phyloP scores from a whole-genome alignment of 805 yeast species.

The Candida maesae region DNA sequence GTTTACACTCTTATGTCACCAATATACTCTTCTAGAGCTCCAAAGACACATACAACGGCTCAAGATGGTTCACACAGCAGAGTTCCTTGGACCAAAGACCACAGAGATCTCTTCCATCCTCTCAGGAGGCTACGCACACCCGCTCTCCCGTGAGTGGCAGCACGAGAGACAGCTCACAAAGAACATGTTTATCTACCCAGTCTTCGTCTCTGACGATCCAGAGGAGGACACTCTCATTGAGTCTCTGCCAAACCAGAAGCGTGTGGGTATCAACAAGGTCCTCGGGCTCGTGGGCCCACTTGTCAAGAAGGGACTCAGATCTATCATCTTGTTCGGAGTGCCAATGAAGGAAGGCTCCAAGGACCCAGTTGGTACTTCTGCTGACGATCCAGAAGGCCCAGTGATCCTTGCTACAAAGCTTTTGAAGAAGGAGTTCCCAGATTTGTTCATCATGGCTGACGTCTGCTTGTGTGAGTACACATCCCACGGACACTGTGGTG shows the following conservation, averaged over 20 bases:
- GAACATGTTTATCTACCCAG: constrained; percentile 88
- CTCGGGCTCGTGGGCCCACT: constrained; percentile 66
- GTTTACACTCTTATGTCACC: too few species aligned
- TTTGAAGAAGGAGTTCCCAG: constrained; percentile 67
- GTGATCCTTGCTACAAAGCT: constrained; percentile 76
- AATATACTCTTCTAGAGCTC: not conserved
- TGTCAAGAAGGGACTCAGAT: constrained; percentile 73
- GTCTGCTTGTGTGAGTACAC: constrained; percentile 97
- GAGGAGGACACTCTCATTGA: constrained; percentile 76
- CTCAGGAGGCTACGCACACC: constrained; percentile 94
- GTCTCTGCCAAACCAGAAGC: constrained; percentile 81
- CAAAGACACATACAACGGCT: not conserved
- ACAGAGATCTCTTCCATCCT: constrained; percentile 71
- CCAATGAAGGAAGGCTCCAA: constrained; percentile 72
- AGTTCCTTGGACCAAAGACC: constrained; percentile 54
- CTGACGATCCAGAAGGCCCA: constrained; percentile 96
- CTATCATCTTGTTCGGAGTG: constrained; percentile 92
- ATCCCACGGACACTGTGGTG: constrained; percentile 97
- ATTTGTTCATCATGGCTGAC: constrained; percentile 83
- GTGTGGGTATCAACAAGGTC: constrained; percentile 80
- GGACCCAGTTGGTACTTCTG: constrained; percentile 80
- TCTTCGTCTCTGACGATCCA: constrained; percentile 75
- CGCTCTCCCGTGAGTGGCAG: constrained; percentile 89
- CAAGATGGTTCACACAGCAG: constrained; percentile 62
- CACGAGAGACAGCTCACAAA: constrained; percentile 77